Evolutionary conservation across 1,284 basidiomycete species (phyloP).

Genomic region (Cutaneotrichosporon curvatum): DNA sequence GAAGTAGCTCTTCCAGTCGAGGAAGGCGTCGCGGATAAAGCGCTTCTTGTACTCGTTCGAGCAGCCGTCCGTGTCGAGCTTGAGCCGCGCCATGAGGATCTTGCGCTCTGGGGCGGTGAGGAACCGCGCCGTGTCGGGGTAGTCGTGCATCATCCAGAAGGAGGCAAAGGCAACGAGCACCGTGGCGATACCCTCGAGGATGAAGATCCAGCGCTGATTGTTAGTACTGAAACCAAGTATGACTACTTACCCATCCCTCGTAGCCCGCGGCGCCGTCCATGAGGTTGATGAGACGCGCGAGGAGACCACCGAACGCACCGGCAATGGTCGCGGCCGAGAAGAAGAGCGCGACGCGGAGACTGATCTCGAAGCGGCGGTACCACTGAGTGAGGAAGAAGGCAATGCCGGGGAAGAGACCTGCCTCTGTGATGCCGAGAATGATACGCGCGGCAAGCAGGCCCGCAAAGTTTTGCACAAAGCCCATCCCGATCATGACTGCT

Average conservation of each 20-base stretch:
- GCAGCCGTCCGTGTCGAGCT: conserved; percentile 28
- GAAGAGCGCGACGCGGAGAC: conserved; percentile 35
- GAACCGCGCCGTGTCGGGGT: conserved; percentile 70
- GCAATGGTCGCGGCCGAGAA: conserved; percentile 41
- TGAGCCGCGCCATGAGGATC: conserved; percentile 20
- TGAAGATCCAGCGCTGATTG: conserved; percentile 60
- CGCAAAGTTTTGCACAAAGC: conserved; percentile 42
- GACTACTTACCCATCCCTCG: conserved; percentile 33
- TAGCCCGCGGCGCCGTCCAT: conserved; percentile 42
- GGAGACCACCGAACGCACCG: conserved; percentile 45
- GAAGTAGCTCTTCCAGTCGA: conserved; percentile 37
- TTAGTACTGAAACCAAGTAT: too few relatives aligned
- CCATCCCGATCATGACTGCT: conserved; percentile 44
- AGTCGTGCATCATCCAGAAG: conserved; percentile 72
- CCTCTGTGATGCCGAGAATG: conserved; percentile 33
- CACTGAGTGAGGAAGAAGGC: conserved; percentile 35
- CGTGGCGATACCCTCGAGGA: conserved; percentile 65
- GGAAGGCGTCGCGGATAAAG: conserved; percentile 22
- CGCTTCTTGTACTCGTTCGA: conserved; percentile 28
- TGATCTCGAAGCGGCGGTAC: conserved; percentile 37
- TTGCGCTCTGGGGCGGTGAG: conserved; percentile 59
- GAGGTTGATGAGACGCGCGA: conserved; percentile 41
- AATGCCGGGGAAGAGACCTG: conserved; percentile 40
- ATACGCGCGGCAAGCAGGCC: conserved; percentile 38
- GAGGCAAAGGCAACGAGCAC: conserved; percentile 59